Base-by-base conservation (phyloP, 129 eudicot species). In the Artemisia argyi region DNA sequence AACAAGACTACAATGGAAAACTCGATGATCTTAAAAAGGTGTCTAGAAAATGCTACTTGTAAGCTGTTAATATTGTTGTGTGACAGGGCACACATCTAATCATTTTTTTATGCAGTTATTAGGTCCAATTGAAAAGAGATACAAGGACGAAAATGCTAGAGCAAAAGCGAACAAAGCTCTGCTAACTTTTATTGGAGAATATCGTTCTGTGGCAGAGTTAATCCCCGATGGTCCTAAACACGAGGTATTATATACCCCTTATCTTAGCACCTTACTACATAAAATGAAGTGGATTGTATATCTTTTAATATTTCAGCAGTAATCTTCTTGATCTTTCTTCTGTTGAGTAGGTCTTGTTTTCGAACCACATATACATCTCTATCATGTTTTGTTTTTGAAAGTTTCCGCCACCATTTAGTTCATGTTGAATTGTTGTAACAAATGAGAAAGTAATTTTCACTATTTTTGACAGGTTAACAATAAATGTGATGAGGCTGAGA, bases 91-190 rank as follows among this genome's bases (percentile, higher is more conserved):
- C 26, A 65, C 20, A 58, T 66, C 61, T 56, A 51, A 85, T 55
- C 11, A 17, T 24, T 69, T 20, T 22, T 61, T 69, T 73, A 20
- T 35, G 62, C 54, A 94, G 97, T 79, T 94, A 76, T 80, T 94
- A 72, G 85, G 73, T 77, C 96, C 99, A 0, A 60, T 90, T 71
- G 92, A 85, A 81, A 66, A 49, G 62, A 87, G 92, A 54, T 89
- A 32, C 68, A 85, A 81, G 65, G 91, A 94, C 16, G 91, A 86
- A 76, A 94, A 79, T 65, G 89, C 86, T 59, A 77, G 89, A 76
- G 85, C 78, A 22, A 76, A 69, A 70, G 89, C 93, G 28, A 77
- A 83, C 18, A 78, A 76, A 77, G 35, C 69, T 68, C 71, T 88
- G 60, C 51, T 74, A 32, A 75, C 76, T 18, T 61, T 77, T 81